Evolutionary conservation across 2,329 filamentous ascomycete genomes (phyloP), one percentile per base, ranked within the genome.

Genomic region (Pseudopithomyces chartarum): DNA sequence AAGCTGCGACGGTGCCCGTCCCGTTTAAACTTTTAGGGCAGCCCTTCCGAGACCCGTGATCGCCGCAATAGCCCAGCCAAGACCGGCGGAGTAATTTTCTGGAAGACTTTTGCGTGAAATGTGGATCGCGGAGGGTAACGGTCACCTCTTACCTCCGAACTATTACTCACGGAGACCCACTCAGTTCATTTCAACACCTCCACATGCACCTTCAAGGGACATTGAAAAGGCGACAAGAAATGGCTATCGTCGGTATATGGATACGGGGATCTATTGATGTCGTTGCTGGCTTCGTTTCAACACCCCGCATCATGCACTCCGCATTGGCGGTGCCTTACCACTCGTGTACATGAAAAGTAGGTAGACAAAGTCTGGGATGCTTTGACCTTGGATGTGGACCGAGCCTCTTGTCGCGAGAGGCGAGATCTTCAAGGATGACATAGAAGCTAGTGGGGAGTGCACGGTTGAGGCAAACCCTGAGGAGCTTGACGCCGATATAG

Each of bases 121-220:
- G 68, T 71, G 69, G 69, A 67, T 59, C 67, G 42, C 19, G 34
- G 23, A 32, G 57, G 54, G 60, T 64, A 46, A 60, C 60, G 52
- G 58, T 60, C 56, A 56, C 64, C 57, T 65, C 57, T 54, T 55
- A 58, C 44, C 53, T 55, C 52, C 57, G 55, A 60, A 59, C 67
- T 65, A 69, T 71, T 68, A 69, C 60, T 63, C 64, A 70, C 61
- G 44, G 48, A 56, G 64, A 63, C 65, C 67, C 69, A 71, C 67
- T 52, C 39, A 33, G 44, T 54, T 63, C 60, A 63, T 61, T 45
- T 60, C 63, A 65, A 52, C 52, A 45, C 56, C 55, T 61, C 49
- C 52, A 53, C 52, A 40, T 40, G 53, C 43, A 53, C 51, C 40
- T 53, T 54, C 48, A 55, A 61, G 43, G 47, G 54, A 33, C 51